Evolutionary conservation across 2,329 filamentous ascomycete species (phyloP), one percentile per base, ranked within the genome.

Genomic region (Neonectria magnoliae): DNA sequence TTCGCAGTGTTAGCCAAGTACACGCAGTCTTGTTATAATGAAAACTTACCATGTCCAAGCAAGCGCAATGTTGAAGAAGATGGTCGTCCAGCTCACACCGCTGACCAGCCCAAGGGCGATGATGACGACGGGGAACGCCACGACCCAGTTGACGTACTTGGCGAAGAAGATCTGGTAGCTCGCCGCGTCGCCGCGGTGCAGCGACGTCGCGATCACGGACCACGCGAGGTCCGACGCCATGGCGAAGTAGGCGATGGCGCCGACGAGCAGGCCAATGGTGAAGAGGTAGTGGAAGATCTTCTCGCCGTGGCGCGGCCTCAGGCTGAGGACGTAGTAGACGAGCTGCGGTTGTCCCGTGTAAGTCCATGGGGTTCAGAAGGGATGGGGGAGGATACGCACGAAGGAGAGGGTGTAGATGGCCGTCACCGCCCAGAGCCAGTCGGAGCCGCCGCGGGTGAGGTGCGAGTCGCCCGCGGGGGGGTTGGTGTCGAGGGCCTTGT

Each of bases 211-310:
- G 50, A 86, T 62, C n/a, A 81, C 72, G 11, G 70, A 75, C 73
- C 77, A 87, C 58, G 78, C 85, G 1, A 87, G 79, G 68, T 86
- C 81, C 5, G 85, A 83, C 6, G 85, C 86, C 75, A 82, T 79
- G 63, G 85, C 79, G 67, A 78, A 88, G 80, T 88, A 88, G 56
- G 80, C 73, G 67, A 86, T 79, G 20, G 82, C 72, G 60, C 84
- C 85, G 64, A 82, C 81, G 10, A 88, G 78, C 44, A 84, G 79
- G 38, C 81, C 80, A 57, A 86, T 78, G 68, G 76, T 80, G 74
- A 86, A 85, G 66, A 87, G 76, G 74, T 87, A 87, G 78, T 88
- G 84, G 78, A 88, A 88, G 70, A 88, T 81, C 69, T 80, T 81
- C 72, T 88, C 84, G 56, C 82, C 82, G 41, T 80, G 75, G 47